Evolutionary conservation across 2,329 filamentous ascomycete genomes (phyloP).

Genomic region (Colletotrichum sp.): DNA sequence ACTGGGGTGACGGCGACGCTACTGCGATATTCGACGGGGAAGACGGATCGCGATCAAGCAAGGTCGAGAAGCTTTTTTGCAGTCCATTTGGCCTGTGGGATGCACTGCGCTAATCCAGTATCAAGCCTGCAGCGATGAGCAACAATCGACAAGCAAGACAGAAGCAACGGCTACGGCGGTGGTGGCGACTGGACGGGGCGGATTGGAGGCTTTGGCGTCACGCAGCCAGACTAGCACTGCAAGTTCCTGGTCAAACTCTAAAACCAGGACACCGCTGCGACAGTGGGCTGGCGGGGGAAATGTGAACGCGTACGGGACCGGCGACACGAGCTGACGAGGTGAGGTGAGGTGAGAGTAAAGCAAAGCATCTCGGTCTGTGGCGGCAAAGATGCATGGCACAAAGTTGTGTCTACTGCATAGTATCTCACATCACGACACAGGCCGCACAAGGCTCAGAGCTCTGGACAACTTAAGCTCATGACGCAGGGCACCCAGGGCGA

Average conservation of each 20-base stretch:
- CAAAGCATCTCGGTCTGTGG: neutral
- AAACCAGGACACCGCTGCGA: neutral
- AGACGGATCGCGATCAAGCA: constrained; percentile 4
- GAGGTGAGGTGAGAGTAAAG: neutral
- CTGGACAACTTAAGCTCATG: neutral
- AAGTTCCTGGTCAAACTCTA: constrained; percentile 13
- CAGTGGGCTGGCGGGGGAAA: neutral
- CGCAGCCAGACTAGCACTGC: neutral
- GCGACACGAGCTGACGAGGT: neutral
- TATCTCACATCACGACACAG: neutral
- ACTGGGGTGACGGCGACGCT: neutral
- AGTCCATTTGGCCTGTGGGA: neutral
- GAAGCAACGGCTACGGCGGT: constrained; percentile 21
- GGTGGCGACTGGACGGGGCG: neutral
- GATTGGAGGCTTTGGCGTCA: constrained; percentile 6
- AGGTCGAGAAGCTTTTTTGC: neutral
- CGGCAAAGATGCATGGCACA: neutral
- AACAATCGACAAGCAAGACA: neutral
- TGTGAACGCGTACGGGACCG: neutral
- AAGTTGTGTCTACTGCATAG: neutral
- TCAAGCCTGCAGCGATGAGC: neutral
- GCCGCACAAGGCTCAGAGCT: neutral
- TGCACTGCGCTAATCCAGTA: neutral
- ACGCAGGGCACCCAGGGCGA: neutral
- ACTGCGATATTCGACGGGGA: neutral